Base-by-base conservation (phyloP, 176 grass and related monocot species). In the Carex pumila region DNA sequence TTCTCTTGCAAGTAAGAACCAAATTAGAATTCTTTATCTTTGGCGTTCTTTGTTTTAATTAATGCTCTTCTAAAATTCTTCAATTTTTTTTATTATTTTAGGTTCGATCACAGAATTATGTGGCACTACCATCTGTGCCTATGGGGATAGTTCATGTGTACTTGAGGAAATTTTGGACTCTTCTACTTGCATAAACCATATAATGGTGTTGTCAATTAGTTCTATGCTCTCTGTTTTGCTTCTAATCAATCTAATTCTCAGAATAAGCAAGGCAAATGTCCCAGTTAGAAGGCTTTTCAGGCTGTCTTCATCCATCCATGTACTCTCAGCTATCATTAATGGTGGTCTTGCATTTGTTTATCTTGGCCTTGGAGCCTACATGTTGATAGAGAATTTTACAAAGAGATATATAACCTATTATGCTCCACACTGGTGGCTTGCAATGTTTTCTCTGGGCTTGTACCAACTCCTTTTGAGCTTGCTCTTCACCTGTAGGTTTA, bases 161-260 rank as follows among this genome's bases (percentile, higher is more conserved):
- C 49, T 90, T 5, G 19, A 18, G 10, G 80, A 55, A 66, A 22
- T 88, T 10, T 75, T 92, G 7, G 63, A 90, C 62, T 91, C 92
- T 61, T 95, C 92, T 36, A 89, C 91, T 64, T 98, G 95, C 85
- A 65, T 65, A 17, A 95, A 98, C 72, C 91, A 98, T 68, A 81
- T 93, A 13, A 13, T 90, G 15, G 79, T 55, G 59, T 54, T 72
- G 50, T 85, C 14, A 14, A 52, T 85, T 22, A 29, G 10, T 19
- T 2, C 30, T 4, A 36, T 86, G 41, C 13, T 98, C 3, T 15
- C 82, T 37, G 8, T 93, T 3, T 14, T 71, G 7, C 65, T 93
- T 34, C 45, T 78, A 8, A 14, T 90, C 58, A 80, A 91, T 21
- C 50, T 98, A 6, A 63, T 93, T 25, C 64, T 92, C 83, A 84